Percentiles rank a stretch among this genome's conserved stretches.
These are phyloP conservation scores for Globomyces sp. DNA, from an alignment of 371 early-diverging fungal genomes.

Conservation along the genomic window DNA sequence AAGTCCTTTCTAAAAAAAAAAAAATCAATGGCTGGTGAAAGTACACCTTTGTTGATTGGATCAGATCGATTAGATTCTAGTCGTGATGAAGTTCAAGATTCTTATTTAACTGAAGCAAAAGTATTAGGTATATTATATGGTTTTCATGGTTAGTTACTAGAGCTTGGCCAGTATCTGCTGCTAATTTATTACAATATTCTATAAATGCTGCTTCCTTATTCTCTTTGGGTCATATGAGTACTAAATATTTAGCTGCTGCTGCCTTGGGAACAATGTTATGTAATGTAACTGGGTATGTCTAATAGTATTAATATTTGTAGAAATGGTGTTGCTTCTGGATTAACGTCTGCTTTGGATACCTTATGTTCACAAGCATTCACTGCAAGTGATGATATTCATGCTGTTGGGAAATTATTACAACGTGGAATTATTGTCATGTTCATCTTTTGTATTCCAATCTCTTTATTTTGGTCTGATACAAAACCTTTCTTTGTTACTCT, in stretches of 20 bases:
- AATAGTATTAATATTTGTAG: too few species aligned
- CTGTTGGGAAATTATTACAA: conserved; percentile 78
- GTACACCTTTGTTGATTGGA: too few species aligned
- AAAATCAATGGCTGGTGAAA: too few species aligned
- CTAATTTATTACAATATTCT: not conserved
- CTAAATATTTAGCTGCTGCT: conserved; percentile 72
- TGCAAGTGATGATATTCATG: conserved; percentile 62
- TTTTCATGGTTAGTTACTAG: too few species aligned
- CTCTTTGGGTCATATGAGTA: conserved; percentile 45
- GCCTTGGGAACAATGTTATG: conserved; percentile 78
- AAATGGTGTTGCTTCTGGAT: conserved; percentile 50
- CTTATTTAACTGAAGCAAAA: too few species aligned
- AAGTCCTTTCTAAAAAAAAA: too few species aligned
- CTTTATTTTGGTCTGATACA: conserved; percentile 65
- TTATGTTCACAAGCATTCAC: conserved; percentile 86
- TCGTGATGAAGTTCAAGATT: too few species aligned
- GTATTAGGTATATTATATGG: too few species aligned
- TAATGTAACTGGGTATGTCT: conserved; percentile 74
- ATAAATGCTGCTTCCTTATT: conserved; percentile 8
- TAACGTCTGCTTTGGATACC: conserved; percentile 82
- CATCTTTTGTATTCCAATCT: conserved; percentile 67
- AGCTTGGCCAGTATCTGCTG: not conserved
- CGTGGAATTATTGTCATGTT: conserved; percentile 71
- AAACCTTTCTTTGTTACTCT: conserved; percentile 39
- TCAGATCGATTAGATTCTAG: too few species aligned